Percentiles rank a stretch among this genome's conserved stretches.
Evolutionary conservation across 1,139 yeast species (phyloP).

Genomic region (Nakaseomyces uthaithaninus): DNA sequence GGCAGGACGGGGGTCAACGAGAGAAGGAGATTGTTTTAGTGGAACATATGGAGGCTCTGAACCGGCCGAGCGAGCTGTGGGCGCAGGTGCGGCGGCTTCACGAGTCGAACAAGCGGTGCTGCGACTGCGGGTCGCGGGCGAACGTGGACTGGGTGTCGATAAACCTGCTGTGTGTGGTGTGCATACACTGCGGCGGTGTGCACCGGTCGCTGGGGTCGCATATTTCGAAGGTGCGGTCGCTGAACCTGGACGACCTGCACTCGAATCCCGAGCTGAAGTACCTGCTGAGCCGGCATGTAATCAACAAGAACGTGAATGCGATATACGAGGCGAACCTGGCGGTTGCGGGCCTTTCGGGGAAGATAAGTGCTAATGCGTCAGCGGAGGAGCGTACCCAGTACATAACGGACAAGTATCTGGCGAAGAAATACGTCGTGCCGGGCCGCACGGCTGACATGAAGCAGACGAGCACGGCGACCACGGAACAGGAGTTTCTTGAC

Average conservation of each 20-base stretch:
- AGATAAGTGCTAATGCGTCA: conserved; percentile 25
- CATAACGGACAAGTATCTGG: conserved; percentile 45
- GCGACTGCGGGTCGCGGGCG: conserved; percentile 64
- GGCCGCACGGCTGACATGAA: conserved; percentile 7
- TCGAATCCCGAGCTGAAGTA: conserved; percentile 44
- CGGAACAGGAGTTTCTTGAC: conserved; percentile 1
- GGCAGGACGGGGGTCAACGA: no score
- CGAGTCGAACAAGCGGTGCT: conserved; percentile 57
- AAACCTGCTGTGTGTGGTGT: conserved; percentile 61
- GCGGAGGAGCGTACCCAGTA: conserved; percentile 37
- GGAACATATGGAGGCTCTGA: conserved; percentile 3
- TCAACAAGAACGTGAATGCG: conserved; percentile 56
- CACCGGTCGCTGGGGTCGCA: conserved; percentile 74
- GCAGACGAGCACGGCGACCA: not conserved
- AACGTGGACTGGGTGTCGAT: conserved; percentile 85
- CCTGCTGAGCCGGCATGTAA: conserved; percentile 40
- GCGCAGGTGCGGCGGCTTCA: conserved; percentile 40
- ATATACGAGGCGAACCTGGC: conserved; percentile 47
- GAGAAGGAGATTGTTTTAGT: no score
- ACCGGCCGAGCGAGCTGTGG: conserved; percentile 6
- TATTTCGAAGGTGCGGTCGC: conserved; percentile 67
- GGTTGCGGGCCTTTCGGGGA: conserved; percentile 28
- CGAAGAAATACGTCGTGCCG: conserved; percentile 34
- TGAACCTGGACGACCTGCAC: conserved; percentile 67
- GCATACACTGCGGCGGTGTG: conserved; percentile 71